These are phyloP conservation scores for Lodderomyces theae DNA, from an alignment of 1,139 yeast species.

Conservation along the genomic window DNA sequence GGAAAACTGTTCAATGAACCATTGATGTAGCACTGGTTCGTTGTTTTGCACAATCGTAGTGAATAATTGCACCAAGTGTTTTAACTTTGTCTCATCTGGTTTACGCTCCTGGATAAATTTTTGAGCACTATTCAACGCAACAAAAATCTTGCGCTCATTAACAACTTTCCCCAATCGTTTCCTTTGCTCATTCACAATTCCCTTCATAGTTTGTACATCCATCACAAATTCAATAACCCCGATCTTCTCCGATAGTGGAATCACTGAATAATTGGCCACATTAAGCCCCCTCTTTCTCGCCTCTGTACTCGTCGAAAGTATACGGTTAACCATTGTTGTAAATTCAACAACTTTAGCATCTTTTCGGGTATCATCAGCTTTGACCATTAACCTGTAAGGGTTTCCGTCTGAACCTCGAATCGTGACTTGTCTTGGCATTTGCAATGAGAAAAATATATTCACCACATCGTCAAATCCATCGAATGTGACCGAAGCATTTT, in stretches of 20 bases:
- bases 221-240: slow-evolving; percentile 95
- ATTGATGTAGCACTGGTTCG: slow-evolving; percentile 77
- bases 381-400: slow-evolving; percentile 72
- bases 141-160: slow-evolving; percentile 34
- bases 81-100: slow-evolving; percentile 14
- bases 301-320: slow-evolving; percentile 64
- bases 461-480: slow-evolving; percentile 60
- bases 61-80: slow-evolving; percentile 28
- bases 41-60: slow-evolving; percentile 36
- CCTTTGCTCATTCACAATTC: slow-evolving; percentile 52
- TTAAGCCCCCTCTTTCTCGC: slow-evolving; percentile 69
- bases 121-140: slow-evolving; percentile 40
- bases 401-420: slow-evolving; percentile 77
- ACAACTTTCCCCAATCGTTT: slow-evolving; percentile 33
- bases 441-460: slow-evolving; percentile 74
- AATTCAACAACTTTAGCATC: slow-evolving; percentile 95
- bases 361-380: slow-evolving; percentile 89
- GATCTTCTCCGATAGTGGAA: slow-evolving; percentile 80
- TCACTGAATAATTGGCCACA: slow-evolving; percentile 83
- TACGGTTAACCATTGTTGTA: slow-evolving; percentile 79
- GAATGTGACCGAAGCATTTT: slow-evolving; percentile 50
- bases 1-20: slow-evolving; percentile 88
- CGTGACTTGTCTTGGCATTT: slow-evolving; percentile 78
- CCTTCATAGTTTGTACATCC: slow-evolving; percentile 76
- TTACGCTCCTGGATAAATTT: slow-evolving; percentile 27